Conservation (phyloP, 768 basidiomycete genomes). For the Hortiboletus flavorubellus region DNA sequence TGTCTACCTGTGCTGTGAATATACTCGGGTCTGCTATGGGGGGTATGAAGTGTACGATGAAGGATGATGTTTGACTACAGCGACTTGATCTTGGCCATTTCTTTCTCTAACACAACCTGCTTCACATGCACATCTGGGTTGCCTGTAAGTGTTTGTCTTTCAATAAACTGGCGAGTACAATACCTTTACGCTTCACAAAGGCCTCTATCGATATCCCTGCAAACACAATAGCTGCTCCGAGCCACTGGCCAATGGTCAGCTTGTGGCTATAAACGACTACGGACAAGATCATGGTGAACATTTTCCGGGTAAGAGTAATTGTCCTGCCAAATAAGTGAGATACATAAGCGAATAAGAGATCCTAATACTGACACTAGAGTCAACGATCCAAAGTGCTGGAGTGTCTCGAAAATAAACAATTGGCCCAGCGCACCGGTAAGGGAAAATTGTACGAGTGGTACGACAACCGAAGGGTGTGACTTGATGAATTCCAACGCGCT, state of each 20-base stretch:
- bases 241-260: slow-evolving; percentile 84
- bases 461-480: slow-evolving; percentile 69
- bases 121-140: slow-evolving; percentile 75
- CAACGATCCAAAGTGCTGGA: slow-evolving; percentile 86
- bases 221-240: slow-evolving; percentile 89
- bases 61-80: slow-evolving; percentile 41
- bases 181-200: slow-evolving; percentile 84
- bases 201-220: slow-evolving; percentile 95
- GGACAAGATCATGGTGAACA: slow-evolving; percentile 97
- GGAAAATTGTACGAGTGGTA: slow-evolving; percentile 79
- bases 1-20: slow-evolving; percentile 17
- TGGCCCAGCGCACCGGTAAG: slow-evolving; percentile 92
- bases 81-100: slow-evolving; percentile 78
- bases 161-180: slow-evolving; percentile 16
- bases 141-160: slow-evolving; percentile 1
- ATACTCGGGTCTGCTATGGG: slow-evolving; percentile 3
- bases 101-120: slow-evolving; percentile 75
- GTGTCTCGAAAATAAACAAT: slow-evolving; percentile 95
- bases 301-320: slow-evolving; percentile 92
- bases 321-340: slow-evolving; percentile 49
- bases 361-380: slow-evolving; percentile 71
- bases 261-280: slow-evolving; percentile 90
- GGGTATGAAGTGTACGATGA: slow-evolving; percentile 13
- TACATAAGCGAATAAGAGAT: neutral
- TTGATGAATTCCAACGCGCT: slow-evolving; percentile 71